Base-by-base conservation (phyloP, 345 rosid genomes). In the Bruguiera parviflora region DNA sequence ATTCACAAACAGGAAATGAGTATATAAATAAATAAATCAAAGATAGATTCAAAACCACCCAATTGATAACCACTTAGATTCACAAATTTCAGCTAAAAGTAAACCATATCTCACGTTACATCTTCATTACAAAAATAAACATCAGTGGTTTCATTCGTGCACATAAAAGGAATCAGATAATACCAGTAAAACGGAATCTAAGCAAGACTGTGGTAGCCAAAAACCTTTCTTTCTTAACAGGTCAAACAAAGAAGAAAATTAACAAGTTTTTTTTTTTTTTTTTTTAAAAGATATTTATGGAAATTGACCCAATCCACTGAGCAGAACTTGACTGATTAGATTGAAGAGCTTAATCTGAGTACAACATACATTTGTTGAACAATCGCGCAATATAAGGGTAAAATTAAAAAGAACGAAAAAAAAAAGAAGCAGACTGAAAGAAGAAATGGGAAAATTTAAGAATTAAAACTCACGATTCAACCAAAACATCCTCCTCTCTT, bases 401-500 rank as follows among this genome's bases (percentile, higher is more conserved):
- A 37, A 37, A 37, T 37, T 4, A 37, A 39, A 39, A 9, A 37
- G 11, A 9, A 37, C 21, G 13, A n/a, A n/a, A 53, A 2, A 32
- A 72, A 64, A 18, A 21, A 27, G 68, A 29, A 75, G 58, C 25
- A 79, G 67, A 79, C 81, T 71, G 87, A 95, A 86, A 39, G 98
- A 81, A 60, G 90, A 82, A 75, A 71, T 75, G 47, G 13, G 16
- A 39, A 39, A 39, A 2, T 39, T 39, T 39, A 16, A 39, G 49
- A 43, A 43, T 43, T 43, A 43, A 13, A 11, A 13, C 16, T 43
- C 18, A 43, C 19, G 18, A 43, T 43, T 43, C 19, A 11, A 33
- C 37, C 37, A 33, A 33, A 33, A 7, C 37, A 33, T 33, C 84
- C 58, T 93, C 96, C 49, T 91, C 98, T 77, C 94, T 87, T 24